Base-by-base conservation (phyloP, 306 rosid species). In the Aeschynomene evenia region DNA sequence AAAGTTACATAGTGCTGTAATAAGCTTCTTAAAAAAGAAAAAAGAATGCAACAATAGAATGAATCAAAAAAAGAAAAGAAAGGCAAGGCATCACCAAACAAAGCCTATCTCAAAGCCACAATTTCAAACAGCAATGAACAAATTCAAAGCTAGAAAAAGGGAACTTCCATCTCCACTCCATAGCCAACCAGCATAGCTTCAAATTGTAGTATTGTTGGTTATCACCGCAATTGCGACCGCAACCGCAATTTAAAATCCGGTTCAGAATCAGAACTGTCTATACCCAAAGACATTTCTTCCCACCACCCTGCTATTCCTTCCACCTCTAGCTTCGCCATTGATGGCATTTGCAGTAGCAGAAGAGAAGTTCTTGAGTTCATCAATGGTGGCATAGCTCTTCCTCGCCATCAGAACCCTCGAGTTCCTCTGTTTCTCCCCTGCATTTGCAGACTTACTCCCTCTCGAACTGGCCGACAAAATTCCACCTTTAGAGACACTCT, bases 361-460 rank as follows among this genome's bases (percentile, higher is more conserved):
- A 19, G 97, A 80, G 72, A 90, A 70, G 6, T 85, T 88, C 73
- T 81, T 88, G 29, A 90, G 64, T 46, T 91, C 97, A 72, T 89
- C 88, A 48, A 91, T 52, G 63, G 80, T 83, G 0, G 92, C 95
- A 63, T 87, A 89, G 67, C 96, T 95, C 83, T 91, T 95, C 75
- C 99, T 91, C 10, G 84, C 85, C 86, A 72, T 77, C 46, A 85
- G 39, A 23, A 86, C 52, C 9, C 86, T 74, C 50, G 36, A 33
- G 37, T 12, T 52, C 64, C 67, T 78, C 77, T 59, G 87, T 73
- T 87, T 91, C 59, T 88, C 97, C 40, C 88, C 92, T 0, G 83
- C 86, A 74, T 60, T 85, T 12, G 92, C 96, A 1, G 99, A 94
- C 71, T 80, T 85, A 11, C 92, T 88, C 63, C 98, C 98, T 68